A percentile compares a stretch with the other conserved stretches of the same genome.
These are phyloP conservation scores for Ilex asprella DNA, from an alignment of 257 asterid genomes.

Conservation along the genomic window DNA sequence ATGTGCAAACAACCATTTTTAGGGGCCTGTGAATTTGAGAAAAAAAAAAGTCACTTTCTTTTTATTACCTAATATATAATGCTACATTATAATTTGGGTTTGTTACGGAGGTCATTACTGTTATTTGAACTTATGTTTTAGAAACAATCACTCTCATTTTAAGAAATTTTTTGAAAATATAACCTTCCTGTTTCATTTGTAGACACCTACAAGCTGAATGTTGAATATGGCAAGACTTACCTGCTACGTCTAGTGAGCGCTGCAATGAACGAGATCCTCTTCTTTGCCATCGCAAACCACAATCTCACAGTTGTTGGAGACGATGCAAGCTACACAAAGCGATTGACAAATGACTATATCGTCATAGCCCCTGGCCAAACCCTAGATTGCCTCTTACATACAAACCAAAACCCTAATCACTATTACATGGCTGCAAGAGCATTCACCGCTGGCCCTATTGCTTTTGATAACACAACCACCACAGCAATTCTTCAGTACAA, in stretches of 20 bases:
- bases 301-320: constrained; percentile 44
- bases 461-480: constrained; percentile 43
- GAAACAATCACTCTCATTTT: too few relatives aligned
- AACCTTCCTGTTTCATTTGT: constrained; percentile 3
- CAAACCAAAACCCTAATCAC: constrained; percentile 40
- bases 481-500: constrained; percentile 39
- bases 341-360: constrained; percentile 27
- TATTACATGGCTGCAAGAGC: constrained; percentile 55
- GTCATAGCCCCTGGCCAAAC: constrained; percentile 60
- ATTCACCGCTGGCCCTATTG: constrained; percentile 19
- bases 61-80: too few relatives aligned
- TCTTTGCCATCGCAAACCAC: constrained; percentile 42
- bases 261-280: constrained; percentile 50
- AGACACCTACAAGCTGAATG: constrained; percentile 42
- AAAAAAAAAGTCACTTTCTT: too few relatives aligned
- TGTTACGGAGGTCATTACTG: too few relatives aligned
- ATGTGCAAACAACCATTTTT: too few relatives aligned
- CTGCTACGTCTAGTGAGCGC: constrained; percentile 47
- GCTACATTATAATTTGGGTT: too few relatives aligned
- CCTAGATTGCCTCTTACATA: constrained; percentile 41
- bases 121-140: too few relatives aligned
- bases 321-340: constrained; percentile 49
- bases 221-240: constrained; percentile 43
- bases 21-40: too few relatives aligned
- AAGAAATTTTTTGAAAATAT: too few relatives aligned